phyloP scores from a whole-genome alignment of 2,329 filamentous ascomycete species.

The Calonectria ilicicola region DNA sequence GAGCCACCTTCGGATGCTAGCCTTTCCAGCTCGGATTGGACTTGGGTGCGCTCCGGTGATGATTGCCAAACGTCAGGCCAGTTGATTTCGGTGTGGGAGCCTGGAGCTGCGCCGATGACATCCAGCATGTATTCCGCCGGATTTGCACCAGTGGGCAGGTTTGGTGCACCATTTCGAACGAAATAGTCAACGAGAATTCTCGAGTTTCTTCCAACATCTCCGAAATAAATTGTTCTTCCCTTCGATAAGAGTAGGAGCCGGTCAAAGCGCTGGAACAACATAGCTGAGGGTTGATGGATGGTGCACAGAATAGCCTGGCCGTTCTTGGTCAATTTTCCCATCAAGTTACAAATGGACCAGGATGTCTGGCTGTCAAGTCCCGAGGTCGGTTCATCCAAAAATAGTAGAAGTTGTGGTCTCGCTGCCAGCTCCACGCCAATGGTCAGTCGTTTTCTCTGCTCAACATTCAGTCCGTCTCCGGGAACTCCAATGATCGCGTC shows the following conservation, averaged over 20 bases:
- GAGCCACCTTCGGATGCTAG: slow-evolving; percentile 16
- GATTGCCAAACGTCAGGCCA: slow-evolving; percentile 51
- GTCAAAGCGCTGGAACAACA: slow-evolving; percentile 66
- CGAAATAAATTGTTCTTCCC: slow-evolving; percentile 75
- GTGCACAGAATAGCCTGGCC: slow-evolving; percentile 64
- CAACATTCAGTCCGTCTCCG: slow-evolving; percentile 68
- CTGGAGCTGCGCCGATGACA: slow-evolving; percentile 58
- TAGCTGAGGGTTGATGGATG: slow-evolving; percentile 63
- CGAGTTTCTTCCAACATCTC: slow-evolving; percentile 70
- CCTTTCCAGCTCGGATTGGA: slow-evolving; percentile 50
- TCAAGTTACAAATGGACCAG: slow-evolving; percentile 69
- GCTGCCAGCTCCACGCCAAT: slow-evolving; percentile 68
- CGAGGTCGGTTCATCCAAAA: slow-evolving; percentile 68
- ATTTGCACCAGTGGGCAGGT: slow-evolving; percentile 67
- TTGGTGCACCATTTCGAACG: slow-evolving; percentile 67
- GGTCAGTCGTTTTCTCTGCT: slow-evolving; percentile 69
- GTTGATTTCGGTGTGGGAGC: slow-evolving; percentile 58
- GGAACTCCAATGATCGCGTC: slow-evolving; percentile 72
- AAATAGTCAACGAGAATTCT: slow-evolving; percentile 70
- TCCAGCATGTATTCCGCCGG: slow-evolving; percentile 77
- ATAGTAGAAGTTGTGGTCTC: slow-evolving; percentile 66
- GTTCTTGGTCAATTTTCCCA: slow-evolving; percentile 67
- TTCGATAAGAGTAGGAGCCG: slow-evolving; percentile 70
- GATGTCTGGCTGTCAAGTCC: slow-evolving; percentile 72
- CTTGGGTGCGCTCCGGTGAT: slow-evolving; percentile 45